Evolutionary conservation across 208 protist genomes (phyloP).

Genomic region (Leishmania gerbilli): DNA sequence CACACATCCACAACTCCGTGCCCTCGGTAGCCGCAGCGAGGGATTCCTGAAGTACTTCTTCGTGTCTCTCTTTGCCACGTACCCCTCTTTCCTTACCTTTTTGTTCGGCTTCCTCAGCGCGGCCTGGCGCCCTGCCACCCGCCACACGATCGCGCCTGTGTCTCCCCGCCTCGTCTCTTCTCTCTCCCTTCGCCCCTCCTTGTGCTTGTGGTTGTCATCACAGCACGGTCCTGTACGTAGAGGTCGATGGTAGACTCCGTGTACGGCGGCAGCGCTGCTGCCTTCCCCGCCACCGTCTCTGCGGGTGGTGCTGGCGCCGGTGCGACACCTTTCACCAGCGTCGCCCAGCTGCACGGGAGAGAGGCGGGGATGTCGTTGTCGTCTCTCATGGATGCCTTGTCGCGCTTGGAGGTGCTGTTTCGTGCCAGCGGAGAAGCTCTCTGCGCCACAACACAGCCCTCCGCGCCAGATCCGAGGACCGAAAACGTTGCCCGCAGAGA

Average conservation of each 20-base stretch:
- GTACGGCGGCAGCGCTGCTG: not conserved
- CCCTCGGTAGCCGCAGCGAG: not conserved
- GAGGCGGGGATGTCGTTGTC: not conserved
- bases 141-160: not conserved
- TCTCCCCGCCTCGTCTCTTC: not conserved
- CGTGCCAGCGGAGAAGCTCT: conserved; percentile 12
- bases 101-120: not conserved
- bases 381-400: not conserved
- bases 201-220: conserved; percentile 1
- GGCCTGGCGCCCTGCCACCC: not conserved
- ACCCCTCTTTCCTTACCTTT: not conserved
- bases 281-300: not conserved
- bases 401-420: conserved; percentile 6
- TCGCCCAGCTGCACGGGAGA: not conserved
- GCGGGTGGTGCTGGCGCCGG: not conserved
- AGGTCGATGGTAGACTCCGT: not conserved
- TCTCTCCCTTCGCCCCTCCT: not conserved
- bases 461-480: not conserved
- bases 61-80: not conserved
- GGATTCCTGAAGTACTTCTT: not conserved
- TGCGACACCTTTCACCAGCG: conserved; percentile 4
- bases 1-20: not conserved
- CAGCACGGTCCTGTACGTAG: not conserved
- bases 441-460: not conserved
- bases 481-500: not conserved